Conservation (phyloP, 148 eudicot species). For the Fagopyrum esculentum region DNA sequence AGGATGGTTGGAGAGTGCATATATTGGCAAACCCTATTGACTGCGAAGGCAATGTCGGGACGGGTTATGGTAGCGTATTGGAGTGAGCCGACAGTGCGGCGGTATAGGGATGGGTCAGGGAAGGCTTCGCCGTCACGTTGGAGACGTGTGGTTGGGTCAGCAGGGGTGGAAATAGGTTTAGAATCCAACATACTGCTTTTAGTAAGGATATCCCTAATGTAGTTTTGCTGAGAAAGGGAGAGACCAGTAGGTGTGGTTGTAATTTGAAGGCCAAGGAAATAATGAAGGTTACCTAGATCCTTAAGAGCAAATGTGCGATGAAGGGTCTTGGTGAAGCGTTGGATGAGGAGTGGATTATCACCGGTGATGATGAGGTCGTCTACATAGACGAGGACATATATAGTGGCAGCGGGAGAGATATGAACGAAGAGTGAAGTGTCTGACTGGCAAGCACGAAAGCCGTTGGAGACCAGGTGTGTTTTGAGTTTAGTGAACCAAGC, state of each 20-base stretch:
- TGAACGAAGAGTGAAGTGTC: background rate
- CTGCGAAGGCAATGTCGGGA: too few relatives aligned
- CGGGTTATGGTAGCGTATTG: background rate
- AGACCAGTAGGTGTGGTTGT: background rate
- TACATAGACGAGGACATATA: background rate
- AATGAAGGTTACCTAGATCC: background rate
- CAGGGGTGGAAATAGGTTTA: background rate
- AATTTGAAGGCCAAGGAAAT: background rate
- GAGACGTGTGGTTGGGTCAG: background rate
- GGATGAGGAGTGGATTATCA: background rate
- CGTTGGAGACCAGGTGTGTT: background rate
- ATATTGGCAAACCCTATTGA: too few relatives aligned
- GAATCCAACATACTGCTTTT: background rate
- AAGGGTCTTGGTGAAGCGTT: background rate
- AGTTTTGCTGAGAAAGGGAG: background rate
- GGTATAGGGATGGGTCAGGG: background rate
- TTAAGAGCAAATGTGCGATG: conserved; percentile 2
- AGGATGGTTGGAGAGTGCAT: background rate
- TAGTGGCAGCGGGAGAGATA: background rate
- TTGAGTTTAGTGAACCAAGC: background rate
- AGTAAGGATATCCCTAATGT: background rate
- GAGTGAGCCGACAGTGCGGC: background rate
- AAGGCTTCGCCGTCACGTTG: background rate
- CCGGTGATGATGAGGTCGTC: background rate
- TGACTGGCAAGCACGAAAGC: background rate